phyloP scores from a whole-genome alignment of 2,329 filamentous ascomycete genomes.

The Xylaria sp. region DNA sequence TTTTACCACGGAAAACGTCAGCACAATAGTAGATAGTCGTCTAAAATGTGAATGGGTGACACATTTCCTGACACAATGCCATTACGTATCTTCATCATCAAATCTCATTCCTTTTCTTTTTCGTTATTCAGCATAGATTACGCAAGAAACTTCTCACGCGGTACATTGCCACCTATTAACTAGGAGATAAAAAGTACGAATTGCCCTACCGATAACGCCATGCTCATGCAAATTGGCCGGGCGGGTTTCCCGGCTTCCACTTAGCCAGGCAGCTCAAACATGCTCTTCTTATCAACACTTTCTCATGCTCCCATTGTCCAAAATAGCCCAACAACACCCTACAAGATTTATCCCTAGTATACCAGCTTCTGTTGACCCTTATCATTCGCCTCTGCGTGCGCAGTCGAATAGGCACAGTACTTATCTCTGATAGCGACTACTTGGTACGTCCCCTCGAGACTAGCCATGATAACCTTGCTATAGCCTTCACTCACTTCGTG shows the following conservation, averaged over 20 bases:
- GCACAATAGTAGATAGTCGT: not conserved
- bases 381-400: slow-evolving; percentile 64
- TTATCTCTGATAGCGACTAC: slow-evolving; percentile 95
- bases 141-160: slow-evolving; percentile 7
- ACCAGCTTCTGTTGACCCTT: slow-evolving; percentile 56
- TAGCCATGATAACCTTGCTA: slow-evolving; percentile 83
- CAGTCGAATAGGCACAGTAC: slow-evolving; percentile 87
- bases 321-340: slow-evolving; percentile 14
- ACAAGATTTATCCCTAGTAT: slow-evolving; percentile 40
- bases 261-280: slow-evolving; percentile 31
- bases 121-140: not conserved
- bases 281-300: slow-evolving; percentile 18
- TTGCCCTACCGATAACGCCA: slow-evolving; percentile 40
- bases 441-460: slow-evolving; percentile 96
- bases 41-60: not conserved
- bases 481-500: slow-evolving; percentile 87
- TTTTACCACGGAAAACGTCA: not conserved
- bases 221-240: slow-evolving; percentile 41
- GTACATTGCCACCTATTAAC: slow-evolving; percentile 18
- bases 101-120: slow-evolving; percentile 8
- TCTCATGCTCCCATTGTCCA: slow-evolving; percentile 33
- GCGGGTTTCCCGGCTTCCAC: slow-evolving; percentile 21
- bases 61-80: not conserved
- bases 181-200: slow-evolving; percentile 29
- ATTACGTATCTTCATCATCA: not conserved